Percentiles rank a stretch among this genome's conserved stretches.
phyloP scores from a whole-genome alignment of 2,329 filamentous ascomycete species.

The Fusarium sp. region DNA sequence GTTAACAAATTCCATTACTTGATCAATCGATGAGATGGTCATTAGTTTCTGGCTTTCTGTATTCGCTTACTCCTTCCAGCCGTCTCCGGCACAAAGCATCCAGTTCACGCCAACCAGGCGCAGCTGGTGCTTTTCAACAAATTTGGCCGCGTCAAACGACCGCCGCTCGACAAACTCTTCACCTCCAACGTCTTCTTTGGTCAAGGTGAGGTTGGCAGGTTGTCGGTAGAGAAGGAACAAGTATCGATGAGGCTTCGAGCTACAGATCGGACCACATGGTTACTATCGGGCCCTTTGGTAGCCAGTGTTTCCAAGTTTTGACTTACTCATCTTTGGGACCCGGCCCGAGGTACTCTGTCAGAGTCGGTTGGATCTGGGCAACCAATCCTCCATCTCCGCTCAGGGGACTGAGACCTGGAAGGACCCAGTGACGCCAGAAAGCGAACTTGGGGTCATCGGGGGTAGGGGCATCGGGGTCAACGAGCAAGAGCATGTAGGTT shows the following conservation, averaged over 20 bases:
- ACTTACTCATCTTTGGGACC: slow-evolving; percentile 64
- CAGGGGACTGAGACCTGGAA: slow-evolving; percentile 58
- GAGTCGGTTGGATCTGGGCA: slow-evolving; percentile 50
- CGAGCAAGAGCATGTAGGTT: slow-evolving; percentile 64
- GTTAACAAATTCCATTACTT: too few relatives aligned
- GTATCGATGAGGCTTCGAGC: slow-evolving; percentile 65
- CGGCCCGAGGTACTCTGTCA: slow-evolving; percentile 62
- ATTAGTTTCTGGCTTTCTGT: too few relatives aligned
- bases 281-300: background rate
- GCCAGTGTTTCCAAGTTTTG: background rate
- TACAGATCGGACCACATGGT: slow-evolving; percentile 30
- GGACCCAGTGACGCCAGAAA: slow-evolving; percentile 70
- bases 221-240: slow-evolving; percentile 63
- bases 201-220: slow-evolving; percentile 53
- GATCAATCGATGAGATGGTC: background rate
- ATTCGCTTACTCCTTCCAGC: slow-evolving; percentile 53
- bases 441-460: slow-evolving; percentile 70
- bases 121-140: slow-evolving; percentile 57
- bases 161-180: slow-evolving; percentile 64
- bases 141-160: slow-evolving; percentile 59
- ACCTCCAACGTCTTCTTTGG: slow-evolving; percentile 61
- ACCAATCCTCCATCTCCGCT: slow-evolving; percentile 39
- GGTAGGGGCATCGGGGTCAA: slow-evolving; percentile 70
- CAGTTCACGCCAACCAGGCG: slow-evolving; percentile 61
- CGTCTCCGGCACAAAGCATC: slow-evolving; percentile 64